Base-by-base conservation (phyloP, 345 rosid genomes). In the Fremontodendron californicum region DNA sequence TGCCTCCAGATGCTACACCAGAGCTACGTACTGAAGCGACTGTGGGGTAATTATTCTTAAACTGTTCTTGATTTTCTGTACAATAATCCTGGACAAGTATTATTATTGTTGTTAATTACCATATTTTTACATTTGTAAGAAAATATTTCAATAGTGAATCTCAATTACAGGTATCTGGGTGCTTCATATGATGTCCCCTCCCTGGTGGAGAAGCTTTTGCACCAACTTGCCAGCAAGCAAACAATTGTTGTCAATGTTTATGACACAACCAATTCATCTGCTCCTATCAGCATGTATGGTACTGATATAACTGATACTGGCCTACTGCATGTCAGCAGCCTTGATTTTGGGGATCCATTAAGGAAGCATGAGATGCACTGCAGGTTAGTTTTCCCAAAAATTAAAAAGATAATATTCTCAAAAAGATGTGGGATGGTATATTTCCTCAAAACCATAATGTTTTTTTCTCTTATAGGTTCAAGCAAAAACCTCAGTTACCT, bases 101-200 rank as follows among this genome's bases (percentile, higher is more conserved):
- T 55, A 29, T 42, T 15, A 25, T 39, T 74, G 16, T 39, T 31
- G 9, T 51, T 3, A 10, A 15, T 46, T 39, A 37, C 23, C 9
- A 0, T 37, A 8, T 37, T 60, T 37, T 55, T 40, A 64, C 18
- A 7, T 73, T 55, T 55, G 15, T 19, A 11, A 54, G 70, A 64
- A 19, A 21, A 37, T 2, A 27, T 74, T 40, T 68, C 18, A 76
- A 37, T 49, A 49, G n/a, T 76, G 27, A 39, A 54, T 16, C 57
- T 68, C 40, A 23, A 75, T 57, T 80, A 51, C 80, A 95, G 99
- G 84, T 95, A 95, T 81, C 88, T 93, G 4, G 99, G 99, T 54
- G 99, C 97, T 65, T 90, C 98, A 61, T 95, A 93, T 83, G 99
- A 95, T 88, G 89, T 95, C 68, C 97, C 94, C 54, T 95, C 97